Percentiles rank a stretch among this genome's conserved stretches.
phyloP scores from a whole-genome alignment of 1,284 basidiomycete species.

The Phaffia rhodozyma region DNA sequence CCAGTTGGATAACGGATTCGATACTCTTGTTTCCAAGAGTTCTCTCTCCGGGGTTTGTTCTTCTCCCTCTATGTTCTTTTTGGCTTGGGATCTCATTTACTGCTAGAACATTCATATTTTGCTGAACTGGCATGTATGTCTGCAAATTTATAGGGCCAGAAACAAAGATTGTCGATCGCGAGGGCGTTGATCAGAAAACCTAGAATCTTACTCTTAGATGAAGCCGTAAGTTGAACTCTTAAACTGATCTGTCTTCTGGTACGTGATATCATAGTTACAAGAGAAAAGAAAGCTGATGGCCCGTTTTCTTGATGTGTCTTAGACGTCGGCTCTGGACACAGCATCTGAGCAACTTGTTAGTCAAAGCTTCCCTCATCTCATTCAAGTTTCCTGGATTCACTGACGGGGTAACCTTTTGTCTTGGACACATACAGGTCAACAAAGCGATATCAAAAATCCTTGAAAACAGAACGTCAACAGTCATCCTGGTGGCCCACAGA shows the following conservation, averaged over 20 bases:
- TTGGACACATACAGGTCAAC: conserved; percentile 29
- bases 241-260: background rate
- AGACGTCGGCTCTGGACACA: conserved; percentile 27
- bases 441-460: conserved; percentile 38
- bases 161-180: conserved; percentile 38
- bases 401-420: background rate
- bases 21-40: conserved; percentile 33
- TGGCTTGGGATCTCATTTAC: no score
- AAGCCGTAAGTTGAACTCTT: conserved; percentile 22
- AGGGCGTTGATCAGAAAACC: conserved; percentile 39
- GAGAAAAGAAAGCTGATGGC: no score
- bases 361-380: conserved; percentile 16
- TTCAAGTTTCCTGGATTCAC: conserved; percentile 28
- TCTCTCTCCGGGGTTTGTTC: conserved; percentile 32
- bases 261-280: no score
- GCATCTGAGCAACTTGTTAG: conserved; percentile 30
- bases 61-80: no score
- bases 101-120: no score
- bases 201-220: conserved; percentile 37
- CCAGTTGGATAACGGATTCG: conserved; percentile 31
- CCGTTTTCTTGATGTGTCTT: background rate
- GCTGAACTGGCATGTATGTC: background rate
- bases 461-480: conserved; percentile 37
- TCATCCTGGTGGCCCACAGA: conserved; percentile 41
- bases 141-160: no score